Evolutionary conservation across 2,329 filamentous ascomycete species (phyloP).

Genomic region (Neodidymelliopsis sp.): DNA sequence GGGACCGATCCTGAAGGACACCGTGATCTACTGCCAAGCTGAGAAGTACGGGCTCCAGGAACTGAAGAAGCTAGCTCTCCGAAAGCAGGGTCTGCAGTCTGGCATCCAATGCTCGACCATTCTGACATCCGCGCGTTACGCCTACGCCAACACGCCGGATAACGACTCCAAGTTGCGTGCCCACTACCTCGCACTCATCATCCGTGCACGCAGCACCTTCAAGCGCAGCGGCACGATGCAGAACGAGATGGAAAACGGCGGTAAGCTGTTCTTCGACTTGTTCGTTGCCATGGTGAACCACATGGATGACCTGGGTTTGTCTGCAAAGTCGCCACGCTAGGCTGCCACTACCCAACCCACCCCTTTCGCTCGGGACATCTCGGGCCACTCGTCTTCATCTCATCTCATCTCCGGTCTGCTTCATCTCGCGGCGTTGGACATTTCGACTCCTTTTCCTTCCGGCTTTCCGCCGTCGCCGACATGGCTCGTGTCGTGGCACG

Average conservation of each 20-base stretch:
- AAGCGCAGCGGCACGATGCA: conserved; percentile 96
- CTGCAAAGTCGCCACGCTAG: conserved; percentile 42
- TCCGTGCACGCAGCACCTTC: conserved; percentile 85
- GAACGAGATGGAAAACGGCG: conserved; percentile 88
- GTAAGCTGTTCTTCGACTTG: conserved; percentile 89
- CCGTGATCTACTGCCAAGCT: conserved; percentile 87
- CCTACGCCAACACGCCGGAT: conserved; percentile 88
- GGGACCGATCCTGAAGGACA: conserved; percentile 81
- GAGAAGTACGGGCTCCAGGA: conserved; percentile 84
- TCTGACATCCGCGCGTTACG: conserved; percentile 84
- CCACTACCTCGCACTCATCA: conserved; percentile 92
- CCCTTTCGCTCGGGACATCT: conserved; percentile 10
- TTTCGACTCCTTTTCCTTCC: conserved; percentile 15
- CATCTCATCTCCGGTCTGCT: conserved; percentile 28
- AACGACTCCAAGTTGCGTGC: conserved; percentile 89
- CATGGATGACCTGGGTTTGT: conserved; percentile 58
- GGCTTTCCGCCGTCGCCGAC: conserved; percentile 20
- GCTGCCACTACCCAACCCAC: conserved; percentile 18
- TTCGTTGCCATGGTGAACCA: conserved; percentile 95
- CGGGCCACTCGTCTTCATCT: conserved; percentile 6
- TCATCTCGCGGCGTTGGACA: conserved; percentile 12
- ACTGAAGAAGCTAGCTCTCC: conserved; percentile 81
- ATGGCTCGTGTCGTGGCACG: conserved; percentile 23
- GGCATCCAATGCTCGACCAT: conserved; percentile 87
- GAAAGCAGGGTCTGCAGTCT: conserved; percentile 88